A percentile compares a stretch with the other conserved stretches of the same genome.
phyloP scores from a whole-genome alignment of 495 filamentous ascomycete genomes.

The Talaromyces trachyspermus region DNA sequence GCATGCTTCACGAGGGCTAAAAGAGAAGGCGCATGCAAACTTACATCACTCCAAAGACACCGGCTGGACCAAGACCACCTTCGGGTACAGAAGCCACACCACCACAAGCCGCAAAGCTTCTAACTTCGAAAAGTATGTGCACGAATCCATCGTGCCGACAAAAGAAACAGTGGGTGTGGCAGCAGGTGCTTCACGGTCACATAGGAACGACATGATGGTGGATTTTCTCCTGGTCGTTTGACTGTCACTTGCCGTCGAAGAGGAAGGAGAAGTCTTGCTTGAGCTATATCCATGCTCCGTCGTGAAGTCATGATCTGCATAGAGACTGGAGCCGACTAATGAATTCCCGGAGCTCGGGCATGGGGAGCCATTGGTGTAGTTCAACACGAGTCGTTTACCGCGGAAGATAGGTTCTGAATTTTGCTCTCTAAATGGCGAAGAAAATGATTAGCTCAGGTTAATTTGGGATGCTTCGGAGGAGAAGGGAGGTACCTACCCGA shows the following conservation, averaged over 20 bases:
- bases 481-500: conserved; percentile 55
- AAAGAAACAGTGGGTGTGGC: conserved; percentile 66
- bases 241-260: conserved; percentile 1
- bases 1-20: not conserved
- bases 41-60: conserved; percentile 89
- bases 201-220: conserved; percentile 86
- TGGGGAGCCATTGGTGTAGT: conserved; percentile 85
- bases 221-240: conserved; percentile 61
- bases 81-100: conserved; percentile 53
- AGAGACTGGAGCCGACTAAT: not conserved
- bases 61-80: conserved; percentile 69
- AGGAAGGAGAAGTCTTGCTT: conserved; percentile 30
- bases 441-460: not conserved
- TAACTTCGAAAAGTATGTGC: conserved; percentile 98
- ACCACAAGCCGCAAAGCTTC: conserved; percentile 77
- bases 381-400: conserved; percentile 83
- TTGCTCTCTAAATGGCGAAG: conserved; percentile 41
- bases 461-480: not conserved
- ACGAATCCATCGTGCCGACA: conserved; percentile 78
- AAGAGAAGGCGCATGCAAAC: conserved; percentile 16
- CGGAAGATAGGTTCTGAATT: conserved; percentile 68
- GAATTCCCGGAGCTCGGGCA: conserved; percentile 34
- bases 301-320: conserved; percentile 26
- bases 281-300: conserved; percentile 16
- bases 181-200: conserved; percentile 63